Base-by-base conservation (phyloP, 768 basidiomycete species). In the Trametes elegans region DNA sequence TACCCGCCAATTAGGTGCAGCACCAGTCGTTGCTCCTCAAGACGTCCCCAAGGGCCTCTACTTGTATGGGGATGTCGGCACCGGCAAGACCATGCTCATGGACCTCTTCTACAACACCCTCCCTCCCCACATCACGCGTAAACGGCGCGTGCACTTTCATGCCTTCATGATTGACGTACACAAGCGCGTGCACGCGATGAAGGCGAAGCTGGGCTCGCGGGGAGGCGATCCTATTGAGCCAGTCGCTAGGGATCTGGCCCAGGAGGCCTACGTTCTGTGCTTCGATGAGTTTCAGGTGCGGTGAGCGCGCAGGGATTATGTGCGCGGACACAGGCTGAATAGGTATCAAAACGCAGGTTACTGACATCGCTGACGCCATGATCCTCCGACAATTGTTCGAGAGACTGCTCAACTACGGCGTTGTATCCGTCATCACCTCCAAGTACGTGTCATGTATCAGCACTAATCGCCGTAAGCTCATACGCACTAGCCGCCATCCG, bases 81-180 rank as follows among this genome's bases (percentile, higher is more conserved):
- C 96, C 8, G 96, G 97, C 13, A 98, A 98, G 76, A 90, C 89
- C 0, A 98, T 98, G 95, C 85, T 99, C 59, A 99, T 99, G 97
- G 97, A 99, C 70, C 78, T 99, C 21, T 97, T 97, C 71, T 94
- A 89, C 74, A 81, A 85, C 59, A 84, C 93, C 1, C 83, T 97
- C 1, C 88, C 90, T 1, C 64, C 78, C 0, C 73, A 78, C 39
- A 73, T 90, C 49, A 81, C 72, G 40, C 80, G 82, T 55, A 92
- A 91, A 71, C 86, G 90, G 49, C 81, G 97, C 27, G 93, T 98
- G 14, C 97, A 99, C 70, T 99, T 99, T 69, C 95, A 98, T 67
- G 92, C 93, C 1, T 98, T 99, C 77, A 98, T 99, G 97, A 85
- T 98, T 58, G 97, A 99, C 67, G 94, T 98, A 19, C 92, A 98